Conservation (phyloP, 2,329 filamentous ascomycete species). For the Parastagonospora nodorum region DNA sequence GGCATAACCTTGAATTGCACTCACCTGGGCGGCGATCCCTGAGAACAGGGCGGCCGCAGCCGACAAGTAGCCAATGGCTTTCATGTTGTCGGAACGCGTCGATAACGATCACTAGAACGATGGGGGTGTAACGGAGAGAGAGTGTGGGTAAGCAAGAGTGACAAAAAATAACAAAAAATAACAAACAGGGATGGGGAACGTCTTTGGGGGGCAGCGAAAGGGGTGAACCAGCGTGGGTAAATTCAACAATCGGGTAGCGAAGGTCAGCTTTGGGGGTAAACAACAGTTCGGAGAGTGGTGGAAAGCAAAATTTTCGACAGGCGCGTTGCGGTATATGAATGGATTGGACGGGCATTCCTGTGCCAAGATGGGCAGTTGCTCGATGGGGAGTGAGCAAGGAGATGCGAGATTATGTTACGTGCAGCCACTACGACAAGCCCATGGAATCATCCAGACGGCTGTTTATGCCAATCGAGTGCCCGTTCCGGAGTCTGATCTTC, state of each 20-base stretch:
- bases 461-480: not conserved
- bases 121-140: not conserved
- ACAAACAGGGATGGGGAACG: not conserved
- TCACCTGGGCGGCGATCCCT: conserved; percentile 8
- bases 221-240: not conserved
- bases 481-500: no score
- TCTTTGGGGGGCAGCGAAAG: not conserved
- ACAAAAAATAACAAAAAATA: not conserved
- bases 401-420: not conserved
- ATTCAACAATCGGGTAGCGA: not conserved
- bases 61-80: conserved; percentile 20
- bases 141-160: not conserved
- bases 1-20: conserved; percentile 9
- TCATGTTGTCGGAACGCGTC: conserved; percentile 11
- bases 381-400: not conserved
- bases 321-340: not conserved
- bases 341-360: conserved; percentile 3
- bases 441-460: not conserved
- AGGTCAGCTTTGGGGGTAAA: conserved; percentile 1
- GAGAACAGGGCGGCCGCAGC: conserved; percentile 17
- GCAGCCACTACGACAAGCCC: not conserved
- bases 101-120: not conserved
- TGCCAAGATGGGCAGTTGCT: conserved; percentile 4
- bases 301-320: not conserved
- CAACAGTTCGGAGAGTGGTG: not conserved